These are phyloP conservation scores for Gaultheria prostrata DNA, from an alignment of 148 eudicot genomes.

Conservation along the genomic window DNA sequence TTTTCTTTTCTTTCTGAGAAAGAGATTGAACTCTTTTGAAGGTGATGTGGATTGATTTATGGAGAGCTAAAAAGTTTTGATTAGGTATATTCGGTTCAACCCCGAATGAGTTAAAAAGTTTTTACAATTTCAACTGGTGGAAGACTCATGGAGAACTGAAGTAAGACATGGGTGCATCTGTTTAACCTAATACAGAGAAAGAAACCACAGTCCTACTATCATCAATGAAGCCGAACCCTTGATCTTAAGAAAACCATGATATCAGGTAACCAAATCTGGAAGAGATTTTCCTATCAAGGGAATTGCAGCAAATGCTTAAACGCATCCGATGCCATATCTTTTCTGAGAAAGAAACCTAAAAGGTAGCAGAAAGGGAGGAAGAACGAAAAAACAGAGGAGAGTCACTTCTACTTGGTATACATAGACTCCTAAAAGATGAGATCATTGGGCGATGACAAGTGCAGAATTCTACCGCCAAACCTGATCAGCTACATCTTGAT, in stretches of 20 bases:
- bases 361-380: neutral
- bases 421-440: neutral
- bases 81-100: neutral
- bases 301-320: neutral
- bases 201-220: neutral
- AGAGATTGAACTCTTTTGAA: too few relatives aligned
- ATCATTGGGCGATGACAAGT: neutral
- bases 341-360: neutral
- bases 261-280: neutral
- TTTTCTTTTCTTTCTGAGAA: too few relatives aligned
- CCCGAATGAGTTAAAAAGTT: neutral
- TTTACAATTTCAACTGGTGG: neutral
- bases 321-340: neutral
- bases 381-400: neutral
- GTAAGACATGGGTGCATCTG: neutral
- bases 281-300: neutral
- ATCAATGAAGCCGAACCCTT: neutral
- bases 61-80: neutral
- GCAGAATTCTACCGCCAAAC: neutral
- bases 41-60: neutral
- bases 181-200: neutral
- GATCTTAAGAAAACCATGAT: neutral
- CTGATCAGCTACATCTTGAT: constrained; percentile 1
- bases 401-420: neutral
- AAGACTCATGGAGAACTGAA: neutral